Base-by-base conservation (phyloP, 2,329 filamentous ascomycete species). In the Aspergillus awamori region DNA sequence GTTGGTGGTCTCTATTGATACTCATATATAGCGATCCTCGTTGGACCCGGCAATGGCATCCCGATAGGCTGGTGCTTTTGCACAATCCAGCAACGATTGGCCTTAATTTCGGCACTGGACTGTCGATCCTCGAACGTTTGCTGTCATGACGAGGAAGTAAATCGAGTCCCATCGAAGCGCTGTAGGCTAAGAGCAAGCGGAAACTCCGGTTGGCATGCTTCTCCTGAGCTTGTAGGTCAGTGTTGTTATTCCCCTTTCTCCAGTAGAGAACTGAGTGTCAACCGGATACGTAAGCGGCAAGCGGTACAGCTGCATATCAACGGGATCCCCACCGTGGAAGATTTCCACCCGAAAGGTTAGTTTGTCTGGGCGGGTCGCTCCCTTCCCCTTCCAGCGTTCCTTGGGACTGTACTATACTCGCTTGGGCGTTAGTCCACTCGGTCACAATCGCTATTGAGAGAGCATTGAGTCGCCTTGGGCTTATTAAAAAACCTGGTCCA, bases 61-160 rank as follows among this genome's bases (percentile, higher is more conserved):
- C 57, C 39, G 47, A 61, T 53, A 53, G 54, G 55, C 22, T 47
- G 28, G n/a, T 43, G 38, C 54, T 60, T 47, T 60, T 60, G 58
- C 57, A 60, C 57, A 62, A 62, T 64, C 51, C 54, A 64, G 63
- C 59, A 65, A 61, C 33, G 62, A 64, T 64, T 64, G 59, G 49
- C 62, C 48, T 20, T 39, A 41, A 13, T 33, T 22, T 33, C 33
- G 45, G 38, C 47, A 62, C 36, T 55, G 51, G 58, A 57, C 28
- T 33, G 67, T 63, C 65, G 67, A 69, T 69, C 67, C 53, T 57
- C 53, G 61, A 67, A 62, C 67, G 67, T 65, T 67, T 67, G 62
- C 66, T 67, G 66, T 68, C 66, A 65, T 39, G 26, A 5, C 53
- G 26, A 15, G 8, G 41, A 22, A 24, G n/a, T 5, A 17, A 43